Evolutionary conservation across 176 grass and related monocot species (phyloP).

Genomic region (Eragrostis nindensis): DNA sequence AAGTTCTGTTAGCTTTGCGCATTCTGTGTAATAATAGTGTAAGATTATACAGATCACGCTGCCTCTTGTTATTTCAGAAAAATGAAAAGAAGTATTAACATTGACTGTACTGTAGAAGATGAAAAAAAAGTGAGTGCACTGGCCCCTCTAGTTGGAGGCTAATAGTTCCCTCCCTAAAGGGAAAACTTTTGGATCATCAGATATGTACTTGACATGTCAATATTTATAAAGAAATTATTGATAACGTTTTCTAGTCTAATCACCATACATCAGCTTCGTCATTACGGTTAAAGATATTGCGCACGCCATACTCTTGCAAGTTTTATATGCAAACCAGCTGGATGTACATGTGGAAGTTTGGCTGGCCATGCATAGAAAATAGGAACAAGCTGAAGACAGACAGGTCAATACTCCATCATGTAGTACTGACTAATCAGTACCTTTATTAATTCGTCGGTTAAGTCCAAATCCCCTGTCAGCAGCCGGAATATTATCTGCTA

Average conservation of each 20-base stretch:
- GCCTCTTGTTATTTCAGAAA: too few relatives aligned
- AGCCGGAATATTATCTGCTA: not conserved
- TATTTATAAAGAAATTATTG: too few relatives aligned
- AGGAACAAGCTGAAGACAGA: not conserved
- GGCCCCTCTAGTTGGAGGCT: too few relatives aligned
- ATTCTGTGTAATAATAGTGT: too few relatives aligned
- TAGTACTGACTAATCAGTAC: not conserved
- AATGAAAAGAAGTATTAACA: too few relatives aligned
- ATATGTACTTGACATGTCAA: too few relatives aligned
- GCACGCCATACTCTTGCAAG: not conserved
- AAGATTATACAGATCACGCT: too few relatives aligned
- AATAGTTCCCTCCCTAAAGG: too few relatives aligned
- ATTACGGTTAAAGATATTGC: not conserved
- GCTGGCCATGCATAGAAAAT: not conserved
- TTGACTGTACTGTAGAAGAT: too few relatives aligned
- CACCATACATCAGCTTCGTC: not conserved
- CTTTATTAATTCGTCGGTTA: not conserved
- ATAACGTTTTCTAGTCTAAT: not conserved
- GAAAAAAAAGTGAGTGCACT: too few relatives aligned
- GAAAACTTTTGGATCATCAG: too few relatives aligned
- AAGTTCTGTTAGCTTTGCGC: too few relatives aligned
- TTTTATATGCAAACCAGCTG: not conserved
- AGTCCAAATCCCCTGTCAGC: not conserved
- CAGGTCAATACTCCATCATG: constrained; percentile 15
- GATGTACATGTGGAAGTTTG: not conserved